These are phyloP conservation scores for Zalaria sp. DNA, from an alignment of 2,329 filamentous ascomycete species.

Conservation along the genomic window DNA sequence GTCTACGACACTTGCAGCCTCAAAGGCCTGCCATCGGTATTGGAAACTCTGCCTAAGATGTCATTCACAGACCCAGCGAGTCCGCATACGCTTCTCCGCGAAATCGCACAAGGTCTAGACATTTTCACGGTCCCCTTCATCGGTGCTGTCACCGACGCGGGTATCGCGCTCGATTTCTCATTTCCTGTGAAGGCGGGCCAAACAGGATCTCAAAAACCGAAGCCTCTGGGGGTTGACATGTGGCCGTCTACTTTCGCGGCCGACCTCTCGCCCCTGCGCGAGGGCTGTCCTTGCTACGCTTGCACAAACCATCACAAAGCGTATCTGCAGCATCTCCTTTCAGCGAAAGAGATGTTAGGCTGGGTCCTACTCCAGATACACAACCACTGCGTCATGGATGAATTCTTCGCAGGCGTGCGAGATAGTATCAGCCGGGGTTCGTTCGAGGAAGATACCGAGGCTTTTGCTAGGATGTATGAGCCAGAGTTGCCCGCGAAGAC, in stretches of 20 bases:
- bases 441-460: conserved; percentile 39
- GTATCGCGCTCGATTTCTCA: conserved; percentile 66
- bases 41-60: conserved; percentile 56
- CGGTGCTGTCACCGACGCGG: conserved; percentile 61
- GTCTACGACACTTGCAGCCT: conserved; percentile 63
- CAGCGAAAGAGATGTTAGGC: conserved; percentile 89
- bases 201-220: conserved; percentile 8
- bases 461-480: conserved; percentile 57
- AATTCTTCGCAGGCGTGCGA: conserved; percentile 63
- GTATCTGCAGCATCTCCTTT: conserved; percentile 74
- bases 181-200: conserved; percentile 41
- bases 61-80: conserved; percentile 55
- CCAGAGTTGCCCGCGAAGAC: conserved; percentile 56
- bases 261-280: conserved; percentile 47
- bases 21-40: conserved; percentile 46
- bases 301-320: conserved; percentile 76
- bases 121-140: conserved; percentile 67
- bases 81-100: conserved; percentile 64
- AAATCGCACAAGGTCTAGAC: conserved; percentile 66
- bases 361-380: conserved; percentile 90
- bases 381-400: conserved; percentile 60
- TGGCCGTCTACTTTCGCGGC: conserved; percentile 50
- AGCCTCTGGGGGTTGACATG: conserved; percentile 61
- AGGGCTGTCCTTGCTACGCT: conserved; percentile 64
- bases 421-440: conserved; percentile 42